A percentile compares a stretch with the other conserved stretches of the same genome.
These are phyloP conservation scores for Aspergillus biplanus DNA, from an alignment of 495 filamentous ascomycete genomes.

Conservation along the genomic window DNA sequence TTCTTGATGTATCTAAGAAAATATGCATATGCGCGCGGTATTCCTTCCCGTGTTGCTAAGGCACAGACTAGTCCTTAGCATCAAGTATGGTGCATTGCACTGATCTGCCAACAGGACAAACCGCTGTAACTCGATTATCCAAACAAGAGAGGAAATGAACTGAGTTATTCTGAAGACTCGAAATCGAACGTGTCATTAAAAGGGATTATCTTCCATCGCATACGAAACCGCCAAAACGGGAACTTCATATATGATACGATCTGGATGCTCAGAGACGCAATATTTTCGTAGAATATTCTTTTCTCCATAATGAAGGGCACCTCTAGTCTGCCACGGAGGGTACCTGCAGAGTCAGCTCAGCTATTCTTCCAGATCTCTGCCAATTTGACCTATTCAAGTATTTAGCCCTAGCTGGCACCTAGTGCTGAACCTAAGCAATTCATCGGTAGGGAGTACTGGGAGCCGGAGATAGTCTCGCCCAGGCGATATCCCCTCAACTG, in stretches of 20 bases:
- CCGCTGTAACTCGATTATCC: not conserved
- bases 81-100: not conserved
- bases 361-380: not conserved
- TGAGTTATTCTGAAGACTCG: not conserved
- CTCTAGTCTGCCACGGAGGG: not conserved
- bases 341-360: slow-evolving; percentile 6
- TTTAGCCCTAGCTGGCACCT: not conserved
- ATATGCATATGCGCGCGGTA: slow-evolving; percentile 7
- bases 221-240: not conserved
- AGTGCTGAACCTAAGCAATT: not conserved
- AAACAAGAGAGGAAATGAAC: not conserved
- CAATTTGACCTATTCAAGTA: not conserved
- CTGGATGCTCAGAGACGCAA: not conserved
- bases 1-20: slow-evolving; percentile 13
- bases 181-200: not conserved
- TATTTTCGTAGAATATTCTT: not conserved
- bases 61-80: slow-evolving; percentile 2
- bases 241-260: not conserved
- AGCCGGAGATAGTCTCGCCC: too few relatives aligned
- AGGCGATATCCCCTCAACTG: too few relatives aligned
- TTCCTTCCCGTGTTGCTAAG: slow-evolving; percentile 13
- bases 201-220: not conserved
- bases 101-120: not conserved
- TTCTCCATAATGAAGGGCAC: not conserved
- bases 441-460: too few relatives aligned